Evolutionary conservation across 2,329 filamentous ascomycete species (phyloP), one percentile per base, ranked within the genome.

Genomic region (Hysterium pulicare): DNA sequence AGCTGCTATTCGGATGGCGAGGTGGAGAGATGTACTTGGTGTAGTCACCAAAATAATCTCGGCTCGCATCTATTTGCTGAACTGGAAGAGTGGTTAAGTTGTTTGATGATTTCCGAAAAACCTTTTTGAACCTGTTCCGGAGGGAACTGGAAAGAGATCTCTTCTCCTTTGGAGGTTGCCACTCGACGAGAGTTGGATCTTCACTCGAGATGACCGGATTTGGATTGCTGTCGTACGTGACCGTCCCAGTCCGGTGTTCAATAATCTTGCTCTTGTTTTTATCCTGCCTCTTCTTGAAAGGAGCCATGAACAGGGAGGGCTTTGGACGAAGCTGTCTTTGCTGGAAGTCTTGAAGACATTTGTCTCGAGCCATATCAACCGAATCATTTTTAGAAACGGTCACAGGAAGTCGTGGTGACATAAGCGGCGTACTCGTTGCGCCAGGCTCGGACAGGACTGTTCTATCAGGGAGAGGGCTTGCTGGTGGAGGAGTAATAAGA

Each of bases 91-190:
- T 50, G n/a, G 53, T 44, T 2, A 50, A 37, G 32, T 49, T 57
- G 16, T 48, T 56, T 2, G 66, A 68, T 11, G 54, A 51, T 20
- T 72, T 64, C 20, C 70, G 69, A 48, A 86, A 81, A 0, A 83
- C 68, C 28, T 65, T 75, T 59, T 76, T 84, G 45, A 89, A 54
- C 44, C 74, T 86, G 36, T 72, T 75, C 54, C 76, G 84, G 30
- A 89, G 55, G 0, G 76, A 78, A 13, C 71, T 75, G 0, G 84
- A 87, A 11, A 82, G 78, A 23, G 80, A 82, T 19, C 84, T 74
- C 9, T 79, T 77, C 38, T 76, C 81, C 22, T 69, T 57, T 2
- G 42, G 51, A 4, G 55, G 53, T 33, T 57, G 3, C n/a, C 30
- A 10, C 21, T 45, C 11, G 47, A 46, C 3, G 55, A 52, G 3